These are phyloP conservation scores for Penicillium angulare DNA, from an alignment of 495 filamentous ascomycete species.

Conservation along the genomic window DNA sequence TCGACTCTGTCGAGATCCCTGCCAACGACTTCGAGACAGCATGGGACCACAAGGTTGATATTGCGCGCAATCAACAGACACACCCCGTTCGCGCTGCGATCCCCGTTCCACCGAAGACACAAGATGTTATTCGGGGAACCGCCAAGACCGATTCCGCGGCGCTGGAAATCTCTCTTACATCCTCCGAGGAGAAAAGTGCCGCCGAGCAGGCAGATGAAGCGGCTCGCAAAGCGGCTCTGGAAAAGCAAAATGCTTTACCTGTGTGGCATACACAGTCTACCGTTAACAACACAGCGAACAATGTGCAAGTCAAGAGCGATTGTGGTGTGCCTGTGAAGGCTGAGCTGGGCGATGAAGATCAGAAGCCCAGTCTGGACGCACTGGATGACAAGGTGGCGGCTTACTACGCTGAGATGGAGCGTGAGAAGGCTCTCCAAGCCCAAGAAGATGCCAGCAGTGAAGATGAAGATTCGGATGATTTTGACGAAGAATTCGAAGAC, in stretches of 20 bases:
- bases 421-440: slow-evolving; percentile 47
- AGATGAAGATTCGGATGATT: slow-evolving; percentile 49
- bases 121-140: slow-evolving; percentile 70
- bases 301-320: slow-evolving; percentile 33
- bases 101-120: slow-evolving; percentile 44
- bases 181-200: slow-evolving; percentile 68
- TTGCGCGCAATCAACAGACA: slow-evolving; percentile 53
- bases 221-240: slow-evolving; percentile 68
- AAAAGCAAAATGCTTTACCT: slow-evolving; percentile 81
- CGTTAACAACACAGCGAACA: slow-evolving; percentile 46
- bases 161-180: slow-evolving; percentile 77
- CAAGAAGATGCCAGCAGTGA: slow-evolving; percentile 45
- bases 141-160: slow-evolving; percentile 64
- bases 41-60: slow-evolving; percentile 50
- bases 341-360: slow-evolving; percentile 55
- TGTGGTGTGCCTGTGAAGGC: slow-evolving; percentile 38
- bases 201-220: slow-evolving; percentile 71
- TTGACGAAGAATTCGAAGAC: slow-evolving; percentile 51
- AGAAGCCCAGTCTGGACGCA: slow-evolving; percentile 45
- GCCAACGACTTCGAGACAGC: slow-evolving; percentile 85
- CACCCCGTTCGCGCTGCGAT: slow-evolving; percentile 49
- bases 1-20: slow-evolving; percentile 80
- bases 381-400: slow-evolving; percentile 51
- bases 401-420: slow-evolving; percentile 52
- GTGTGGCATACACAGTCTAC: slow-evolving; percentile 88